Percentiles rank a stretch among this genome's conserved stretches.
These are phyloP conservation scores for Buddleja alternifolia DNA, from an alignment of 257 asterid species.

Conservation along the genomic window DNA sequence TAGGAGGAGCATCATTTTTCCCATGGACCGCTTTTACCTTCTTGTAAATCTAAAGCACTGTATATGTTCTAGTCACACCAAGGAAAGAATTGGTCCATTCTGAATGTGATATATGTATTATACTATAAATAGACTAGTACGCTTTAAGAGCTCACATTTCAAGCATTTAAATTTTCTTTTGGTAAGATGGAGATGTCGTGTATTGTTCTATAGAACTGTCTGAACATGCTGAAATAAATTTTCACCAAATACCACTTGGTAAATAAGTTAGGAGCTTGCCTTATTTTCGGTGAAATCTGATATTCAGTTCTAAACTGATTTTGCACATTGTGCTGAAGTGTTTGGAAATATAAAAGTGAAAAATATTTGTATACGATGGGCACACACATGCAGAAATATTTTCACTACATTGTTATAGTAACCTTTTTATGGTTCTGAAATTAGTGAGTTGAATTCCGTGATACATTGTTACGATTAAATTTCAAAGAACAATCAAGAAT, in stretches of 20 bases:
- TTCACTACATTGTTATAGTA: neutral
- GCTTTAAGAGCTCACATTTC: neutral
- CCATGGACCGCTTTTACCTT: neutral
- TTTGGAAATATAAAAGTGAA: neutral
- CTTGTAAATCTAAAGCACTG: neutral
- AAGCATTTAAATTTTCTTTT: neutral
- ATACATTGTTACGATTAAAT: too few relatives aligned
- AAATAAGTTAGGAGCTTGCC: neutral
- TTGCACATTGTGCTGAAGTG: neutral
- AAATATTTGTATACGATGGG: neutral
- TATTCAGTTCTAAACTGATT: neutral
- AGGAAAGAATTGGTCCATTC: neutral
- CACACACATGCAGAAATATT: neutral
- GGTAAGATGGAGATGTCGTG: neutral
- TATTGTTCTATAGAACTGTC: neutral
- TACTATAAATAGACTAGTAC: neutral
- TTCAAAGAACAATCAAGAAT: too few relatives aligned
- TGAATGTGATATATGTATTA: neutral
- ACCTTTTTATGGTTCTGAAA: neutral
- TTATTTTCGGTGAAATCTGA: neutral
- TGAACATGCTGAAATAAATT: too few relatives aligned
- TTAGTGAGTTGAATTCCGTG: neutral
- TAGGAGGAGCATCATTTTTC: constrained; percentile 11
- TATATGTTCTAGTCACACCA: neutral
- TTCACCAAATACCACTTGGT: neutral